Conservation (phyloP, 768 basidiomycete genomes). For the Russula griseocarnosa region DNA sequence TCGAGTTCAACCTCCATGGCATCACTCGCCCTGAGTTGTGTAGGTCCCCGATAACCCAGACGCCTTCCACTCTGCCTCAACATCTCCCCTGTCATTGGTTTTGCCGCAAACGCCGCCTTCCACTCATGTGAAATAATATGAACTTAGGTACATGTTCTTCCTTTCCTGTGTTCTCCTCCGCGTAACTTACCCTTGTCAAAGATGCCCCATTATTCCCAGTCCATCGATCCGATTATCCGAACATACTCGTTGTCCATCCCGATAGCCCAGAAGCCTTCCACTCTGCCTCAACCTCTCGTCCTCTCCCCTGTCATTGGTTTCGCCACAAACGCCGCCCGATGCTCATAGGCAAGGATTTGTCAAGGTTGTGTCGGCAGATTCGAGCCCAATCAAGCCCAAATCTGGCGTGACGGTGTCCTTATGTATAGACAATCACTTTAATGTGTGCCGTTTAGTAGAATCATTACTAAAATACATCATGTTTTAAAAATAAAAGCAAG, state of each 20-base stretch:
- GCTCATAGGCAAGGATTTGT: slow-evolving; percentile 15
- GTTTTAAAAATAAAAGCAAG: no score
- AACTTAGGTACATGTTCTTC: slow-evolving; percentile 24
- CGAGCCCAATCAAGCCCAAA: no score
- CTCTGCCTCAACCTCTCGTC: slow-evolving; percentile 33
- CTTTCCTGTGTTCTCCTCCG: slow-evolving; percentile 30
- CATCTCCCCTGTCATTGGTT: no score
- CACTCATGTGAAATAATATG: background rate
- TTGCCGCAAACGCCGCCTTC: no score
- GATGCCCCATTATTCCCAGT: slow-evolving; percentile 26
- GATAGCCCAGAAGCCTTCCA: slow-evolving; percentile 34
- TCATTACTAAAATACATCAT: no score
- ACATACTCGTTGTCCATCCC: slow-evolving; percentile 30
- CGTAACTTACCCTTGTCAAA: slow-evolving; percentile 25
- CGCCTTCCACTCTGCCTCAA: no score
- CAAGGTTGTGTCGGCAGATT: slow-evolving; percentile 23
- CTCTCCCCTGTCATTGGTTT: slow-evolving; percentile 34
- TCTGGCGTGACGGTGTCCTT: no score
- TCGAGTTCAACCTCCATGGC: no score
- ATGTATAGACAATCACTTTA: no score
- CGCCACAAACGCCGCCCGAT: slow-evolving; percentile 34
- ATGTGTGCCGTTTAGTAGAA: no score
- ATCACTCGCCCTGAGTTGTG: no score
- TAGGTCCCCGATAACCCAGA: no score
- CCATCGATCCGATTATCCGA: slow-evolving; percentile 17